These are phyloP conservation scores for Candida vaughaniae DNA, from an alignment of 805 yeast species.

Conservation along the genomic window DNA sequence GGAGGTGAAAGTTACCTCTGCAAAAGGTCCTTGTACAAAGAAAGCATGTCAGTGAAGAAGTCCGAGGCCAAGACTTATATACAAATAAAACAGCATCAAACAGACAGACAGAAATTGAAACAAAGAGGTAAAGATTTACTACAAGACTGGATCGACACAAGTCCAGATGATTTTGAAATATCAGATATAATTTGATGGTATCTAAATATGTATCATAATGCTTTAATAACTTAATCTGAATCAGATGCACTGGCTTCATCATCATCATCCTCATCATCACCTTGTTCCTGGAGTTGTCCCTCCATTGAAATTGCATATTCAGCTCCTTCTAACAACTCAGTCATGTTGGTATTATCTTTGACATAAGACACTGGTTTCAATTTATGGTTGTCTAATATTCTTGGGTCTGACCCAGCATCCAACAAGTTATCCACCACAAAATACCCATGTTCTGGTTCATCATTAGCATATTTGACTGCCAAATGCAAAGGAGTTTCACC, in stretches of 20 bases:
- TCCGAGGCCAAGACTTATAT: constrained; percentile 20
- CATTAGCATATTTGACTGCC: constrained; percentile 73
- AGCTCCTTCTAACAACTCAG: constrained; percentile 72
- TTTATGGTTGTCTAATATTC: constrained; percentile 44
- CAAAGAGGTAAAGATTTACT: constrained; percentile 23
- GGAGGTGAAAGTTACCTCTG: constrained; percentile 45
- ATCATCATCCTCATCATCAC: constrained; percentile 35
- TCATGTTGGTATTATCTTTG: constrained; percentile 53
- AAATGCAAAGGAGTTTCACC: constrained; percentile 89
- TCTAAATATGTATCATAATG: not conserved
- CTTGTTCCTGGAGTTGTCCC: constrained; percentile 30
- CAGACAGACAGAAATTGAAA: constrained; percentile 1
- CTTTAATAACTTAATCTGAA: no score
- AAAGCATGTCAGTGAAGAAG: constrained; percentile 1
- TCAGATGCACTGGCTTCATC: constrained; percentile 21
- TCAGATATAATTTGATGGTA: not conserved
- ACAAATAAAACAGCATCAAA: constrained; percentile 28
- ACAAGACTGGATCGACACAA: constrained; percentile 49
- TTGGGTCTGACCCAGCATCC: constrained; percentile 90
- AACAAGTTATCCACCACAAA: constrained; percentile 76
- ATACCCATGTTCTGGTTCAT: constrained; percentile 83
- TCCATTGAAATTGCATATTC: constrained; percentile 64
- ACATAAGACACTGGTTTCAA: constrained; percentile 76
- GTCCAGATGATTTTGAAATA: constrained; percentile 39
- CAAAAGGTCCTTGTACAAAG: constrained; percentile 15